Percentiles rank a stretch among this genome's conserved stretches.
Evolutionary conservation across 2,329 filamentous ascomycete genomes (phyloP).

Genomic region (Calonectria naviculata): DNA sequence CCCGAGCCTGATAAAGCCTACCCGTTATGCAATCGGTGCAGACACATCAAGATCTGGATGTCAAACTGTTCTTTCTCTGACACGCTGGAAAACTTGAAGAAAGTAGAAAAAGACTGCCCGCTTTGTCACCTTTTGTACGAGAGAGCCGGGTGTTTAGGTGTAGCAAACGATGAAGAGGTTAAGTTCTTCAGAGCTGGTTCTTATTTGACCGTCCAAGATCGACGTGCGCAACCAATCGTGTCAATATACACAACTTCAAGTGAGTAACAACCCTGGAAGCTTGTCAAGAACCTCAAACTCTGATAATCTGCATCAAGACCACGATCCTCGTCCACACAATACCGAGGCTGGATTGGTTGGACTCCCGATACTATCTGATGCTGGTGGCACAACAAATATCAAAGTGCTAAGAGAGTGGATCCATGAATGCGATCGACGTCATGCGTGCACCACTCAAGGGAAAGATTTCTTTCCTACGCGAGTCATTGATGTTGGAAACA

Average conservation of each 20-base stretch:
- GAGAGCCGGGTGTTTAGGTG: too few relatives aligned
- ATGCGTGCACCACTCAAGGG: not conserved
- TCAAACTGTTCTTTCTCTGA: not conserved
- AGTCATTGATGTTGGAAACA: not conserved
- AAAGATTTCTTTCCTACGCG: not conserved
- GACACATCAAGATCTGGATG: not conserved
- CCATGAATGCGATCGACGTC: not conserved
- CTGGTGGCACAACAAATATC: not conserved
- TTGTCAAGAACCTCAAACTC: too few relatives aligned
- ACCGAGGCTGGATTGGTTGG: not conserved
- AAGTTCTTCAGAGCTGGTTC: not conserved
- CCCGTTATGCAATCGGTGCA: not conserved
- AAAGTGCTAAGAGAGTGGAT: not conserved
- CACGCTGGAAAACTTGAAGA: not conserved
- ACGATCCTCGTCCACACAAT: not conserved
- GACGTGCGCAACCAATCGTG: not conserved
- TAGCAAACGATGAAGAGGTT: not conserved
- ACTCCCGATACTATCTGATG: not conserved
- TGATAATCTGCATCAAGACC: not conserved
- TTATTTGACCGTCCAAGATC: not conserved
- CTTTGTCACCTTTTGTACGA: not conserved
- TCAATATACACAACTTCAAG: not conserved
- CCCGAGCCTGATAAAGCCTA: fast-evolving
- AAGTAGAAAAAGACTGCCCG: not conserved
- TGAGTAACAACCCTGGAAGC: not conserved